Conservation (phyloP, 2,329 filamentous ascomycete genomes). For the Cucurbitaria berberidis region DNA sequence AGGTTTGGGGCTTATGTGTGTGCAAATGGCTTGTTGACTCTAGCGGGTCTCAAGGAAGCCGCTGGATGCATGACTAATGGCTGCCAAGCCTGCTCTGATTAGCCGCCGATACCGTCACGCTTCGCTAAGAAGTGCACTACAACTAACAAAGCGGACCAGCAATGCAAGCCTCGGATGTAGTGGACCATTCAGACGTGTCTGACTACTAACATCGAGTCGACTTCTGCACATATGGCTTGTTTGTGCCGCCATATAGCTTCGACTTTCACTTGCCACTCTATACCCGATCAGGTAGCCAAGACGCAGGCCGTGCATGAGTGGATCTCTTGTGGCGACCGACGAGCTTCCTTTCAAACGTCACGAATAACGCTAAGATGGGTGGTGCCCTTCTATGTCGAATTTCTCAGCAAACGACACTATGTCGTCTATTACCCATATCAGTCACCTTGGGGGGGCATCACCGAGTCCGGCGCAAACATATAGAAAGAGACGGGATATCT, state of each 20-base stretch:
- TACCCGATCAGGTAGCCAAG: conserved; percentile 32
- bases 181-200: conserved; percentile 15
- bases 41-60: conserved; percentile 18
- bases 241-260: conserved; percentile 3
- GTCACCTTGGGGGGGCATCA: conserved; percentile 14
- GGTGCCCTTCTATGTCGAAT: conserved; percentile 7
- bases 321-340: conserved; percentile 21
- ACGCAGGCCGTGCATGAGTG: conserved; percentile 24
- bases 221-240: conserved; percentile 10
- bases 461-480: conserved; percentile 15
- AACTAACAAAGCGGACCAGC: conserved; percentile 19
- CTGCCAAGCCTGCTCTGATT: conserved; percentile 9
- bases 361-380: conserved; percentile 12
- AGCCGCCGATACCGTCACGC: conserved; percentile 18
- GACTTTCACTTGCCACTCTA: conserved; percentile 4
- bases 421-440: conserved; percentile 10
- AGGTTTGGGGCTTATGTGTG: background rate
- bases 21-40: conserved; percentile 9
- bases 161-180: conserved; percentile 15
- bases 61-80: conserved; percentile 19
- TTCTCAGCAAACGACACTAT: conserved; percentile 27
- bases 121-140: background rate
- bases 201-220: conserved; percentile 9
- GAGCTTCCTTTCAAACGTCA: conserved; percentile 26
- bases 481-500: conserved; percentile 15